These are phyloP conservation scores for Aureobasidium pullulans DNA, from an alignment of 2,329 filamentous ascomycete genomes.

Conservation along the genomic window DNA sequence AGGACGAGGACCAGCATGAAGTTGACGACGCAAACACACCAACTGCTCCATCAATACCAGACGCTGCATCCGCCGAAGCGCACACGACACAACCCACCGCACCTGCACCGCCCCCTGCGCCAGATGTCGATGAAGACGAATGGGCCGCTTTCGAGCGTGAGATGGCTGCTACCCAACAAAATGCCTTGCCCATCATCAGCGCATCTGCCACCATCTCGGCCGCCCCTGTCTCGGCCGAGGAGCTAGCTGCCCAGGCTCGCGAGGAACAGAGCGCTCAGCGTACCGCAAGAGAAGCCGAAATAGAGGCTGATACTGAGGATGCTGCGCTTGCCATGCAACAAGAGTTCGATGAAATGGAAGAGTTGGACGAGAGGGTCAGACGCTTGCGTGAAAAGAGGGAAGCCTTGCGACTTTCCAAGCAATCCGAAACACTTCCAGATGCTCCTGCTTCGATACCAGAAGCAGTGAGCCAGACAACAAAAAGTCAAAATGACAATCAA, in stretches of 20 bases:
- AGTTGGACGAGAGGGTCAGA: conserved; percentile 38
- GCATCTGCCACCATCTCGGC: conserved; percentile 36
- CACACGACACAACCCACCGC: neutral
- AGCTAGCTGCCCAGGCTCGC: conserved; percentile 38
- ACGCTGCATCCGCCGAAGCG: neutral
- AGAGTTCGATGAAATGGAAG: conserved; percentile 46
- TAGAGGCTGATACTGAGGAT: conserved; percentile 43
- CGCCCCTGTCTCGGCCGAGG: conserved; percentile 39
- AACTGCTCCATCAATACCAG: conserved; percentile 4
- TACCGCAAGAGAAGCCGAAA: conserved; percentile 35
- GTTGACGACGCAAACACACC: neutral
- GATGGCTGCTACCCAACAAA: conserved; percentile 44
- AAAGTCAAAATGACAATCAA: neutral
- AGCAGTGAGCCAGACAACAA: neutral
- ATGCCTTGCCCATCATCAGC: conserved; percentile 19
- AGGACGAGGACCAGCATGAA: neutral
- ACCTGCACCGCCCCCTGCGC: neutral
- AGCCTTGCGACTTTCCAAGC: conserved; percentile 27
- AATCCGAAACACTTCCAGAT: neutral
- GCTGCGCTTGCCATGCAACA: conserved; percentile 38
- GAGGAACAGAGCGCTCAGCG: conserved; percentile 38
- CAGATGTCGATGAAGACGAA: conserved; percentile 61
- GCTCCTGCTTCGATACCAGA: neutral
- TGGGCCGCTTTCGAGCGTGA: conserved; percentile 86
- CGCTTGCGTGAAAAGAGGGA: conserved; percentile 40